Evolutionary conservation across 441 rosid genomes (phyloP).

Genomic region (Croton setiger): DNA sequence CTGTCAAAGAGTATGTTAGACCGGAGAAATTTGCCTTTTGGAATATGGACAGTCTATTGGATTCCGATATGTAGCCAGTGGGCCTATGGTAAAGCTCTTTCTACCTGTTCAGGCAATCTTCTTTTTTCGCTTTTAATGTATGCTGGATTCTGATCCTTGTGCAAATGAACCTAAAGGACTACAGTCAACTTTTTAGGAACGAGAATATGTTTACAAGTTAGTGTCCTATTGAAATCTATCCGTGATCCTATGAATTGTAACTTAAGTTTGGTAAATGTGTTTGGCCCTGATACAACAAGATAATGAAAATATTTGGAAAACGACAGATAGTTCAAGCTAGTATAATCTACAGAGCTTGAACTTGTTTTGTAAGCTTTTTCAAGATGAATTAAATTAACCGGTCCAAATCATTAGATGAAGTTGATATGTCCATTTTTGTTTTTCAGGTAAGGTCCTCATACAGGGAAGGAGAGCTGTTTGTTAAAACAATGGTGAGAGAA

Average conservation of each 20-base stretch:
- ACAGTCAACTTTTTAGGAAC: not conserved
- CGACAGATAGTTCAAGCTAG: not conserved
- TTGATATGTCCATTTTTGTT: not conserved
- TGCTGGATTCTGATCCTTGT: not conserved
- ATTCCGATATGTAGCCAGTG: constrained; percentile 92
- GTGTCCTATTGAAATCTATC: not conserved
- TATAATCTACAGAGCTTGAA: not conserved
- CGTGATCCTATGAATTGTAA: not conserved
- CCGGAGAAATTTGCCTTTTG: constrained; percentile 92
- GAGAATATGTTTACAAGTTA: not conserved
- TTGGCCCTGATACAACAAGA: not conserved
- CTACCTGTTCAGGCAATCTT: not conserved
- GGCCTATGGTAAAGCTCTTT: constrained; percentile 71
- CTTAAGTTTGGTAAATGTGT: not conserved
- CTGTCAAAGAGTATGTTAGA: constrained; percentile 89
- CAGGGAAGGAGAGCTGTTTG: constrained; percentile 92
- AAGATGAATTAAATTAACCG: not conserved
- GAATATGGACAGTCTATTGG: constrained; percentile 95
- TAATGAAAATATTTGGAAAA: not conserved
- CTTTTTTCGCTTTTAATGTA: not conserved
- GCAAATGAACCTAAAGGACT: constrained; percentile 1
- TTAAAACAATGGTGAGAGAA: constrained; percentile 83
- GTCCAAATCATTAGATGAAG: not conserved
- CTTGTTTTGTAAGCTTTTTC: not conserved
- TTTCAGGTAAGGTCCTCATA: constrained; percentile 85